Conservation (phyloP, 257 asterid genomes). For the Solanum phureja region DNA sequence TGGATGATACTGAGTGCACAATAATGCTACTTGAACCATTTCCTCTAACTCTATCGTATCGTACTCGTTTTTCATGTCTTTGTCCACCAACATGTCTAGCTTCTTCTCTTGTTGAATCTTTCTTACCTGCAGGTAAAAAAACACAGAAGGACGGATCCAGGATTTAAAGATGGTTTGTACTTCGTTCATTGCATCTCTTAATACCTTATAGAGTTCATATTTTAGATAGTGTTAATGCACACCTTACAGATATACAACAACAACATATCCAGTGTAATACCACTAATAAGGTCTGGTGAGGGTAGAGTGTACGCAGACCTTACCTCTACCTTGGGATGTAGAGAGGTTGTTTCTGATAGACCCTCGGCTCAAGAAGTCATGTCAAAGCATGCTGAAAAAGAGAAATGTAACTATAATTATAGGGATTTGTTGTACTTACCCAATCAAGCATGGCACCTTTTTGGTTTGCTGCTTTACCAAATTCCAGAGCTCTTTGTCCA, state of each 20-base stretch:
- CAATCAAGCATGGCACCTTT: constrained; percentile 97
- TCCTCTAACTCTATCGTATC: constrained; percentile 81
- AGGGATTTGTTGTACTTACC: constrained; percentile 34
- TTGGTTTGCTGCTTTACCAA: constrained; percentile 78
- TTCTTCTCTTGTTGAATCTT: constrained; percentile 79
- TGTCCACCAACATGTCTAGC: constrained; percentile 75
- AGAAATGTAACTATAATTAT: not conserved
- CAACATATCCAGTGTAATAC: not conserved
- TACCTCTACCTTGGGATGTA: not conserved
- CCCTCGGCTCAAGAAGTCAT: not conserved
- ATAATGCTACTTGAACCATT: constrained; percentile 80
- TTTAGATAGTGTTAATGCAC: not conserved
- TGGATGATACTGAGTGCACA: constrained; percentile 84
- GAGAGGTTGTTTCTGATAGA: not conserved
- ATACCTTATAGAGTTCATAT: not conserved
- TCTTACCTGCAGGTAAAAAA: constrained; percentile 49
- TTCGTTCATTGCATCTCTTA: not conserved
- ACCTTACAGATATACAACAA: not conserved
- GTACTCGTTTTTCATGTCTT: constrained; percentile 46
- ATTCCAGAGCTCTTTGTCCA: constrained; percentile 87
- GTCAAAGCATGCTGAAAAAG: not conserved
- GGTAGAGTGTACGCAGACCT: not conserved
- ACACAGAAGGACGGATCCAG: not conserved
- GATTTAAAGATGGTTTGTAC: not conserved
- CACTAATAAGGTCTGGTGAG: not conserved